A percentile compares a stretch with the other conserved stretches of the same genome.
phyloP scores from a whole-genome alignment of 495 filamentous ascomycete genomes.

The Chaetomium tenue region DNA sequence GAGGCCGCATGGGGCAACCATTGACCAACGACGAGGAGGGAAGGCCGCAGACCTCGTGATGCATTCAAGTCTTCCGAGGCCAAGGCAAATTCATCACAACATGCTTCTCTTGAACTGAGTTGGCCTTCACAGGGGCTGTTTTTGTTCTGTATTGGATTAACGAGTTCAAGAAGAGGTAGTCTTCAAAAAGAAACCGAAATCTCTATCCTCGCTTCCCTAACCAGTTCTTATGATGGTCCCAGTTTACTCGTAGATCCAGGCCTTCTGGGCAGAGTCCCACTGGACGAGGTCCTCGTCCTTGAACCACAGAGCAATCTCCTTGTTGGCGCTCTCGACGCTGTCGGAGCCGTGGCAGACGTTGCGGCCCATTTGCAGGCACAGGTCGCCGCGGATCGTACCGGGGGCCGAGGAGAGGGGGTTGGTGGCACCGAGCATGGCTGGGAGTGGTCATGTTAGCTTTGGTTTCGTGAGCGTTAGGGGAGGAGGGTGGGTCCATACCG shows the following conservation, averaged over 20 bases:
- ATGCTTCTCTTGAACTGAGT: too few species aligned
- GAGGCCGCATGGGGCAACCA: too few species aligned
- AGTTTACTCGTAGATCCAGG: constrained; percentile 93
- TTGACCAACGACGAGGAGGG: too few species aligned
- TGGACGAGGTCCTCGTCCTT: constrained; percentile 71
- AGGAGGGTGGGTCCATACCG: constrained; percentile 44
- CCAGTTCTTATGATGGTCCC: background rate
- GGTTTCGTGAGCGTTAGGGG: background rate
- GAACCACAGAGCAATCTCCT: constrained; percentile 99
- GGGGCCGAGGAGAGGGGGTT: constrained; percentile 92
- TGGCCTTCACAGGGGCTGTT: too few species aligned
- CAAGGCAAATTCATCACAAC: too few species aligned
- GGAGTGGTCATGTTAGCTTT: constrained; percentile 29
- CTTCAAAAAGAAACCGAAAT: too few species aligned
- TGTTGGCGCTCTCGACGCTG: constrained; percentile 96
- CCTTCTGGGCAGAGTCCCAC: constrained; percentile 75
- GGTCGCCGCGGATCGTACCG: constrained; percentile 88
- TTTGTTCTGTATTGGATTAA: too few species aligned
- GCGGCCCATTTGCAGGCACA: constrained; percentile 73
- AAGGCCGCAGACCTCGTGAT: too few species aligned
- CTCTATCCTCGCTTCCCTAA: background rate
- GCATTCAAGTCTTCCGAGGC: too few species aligned
- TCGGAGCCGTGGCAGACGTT: constrained; percentile 99
- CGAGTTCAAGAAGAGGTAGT: too few species aligned
- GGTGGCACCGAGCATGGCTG: constrained; percentile 91